Evolutionary conservation across 148 eudicot genomes (phyloP), one percentile per base, ranked within the genome.

Genomic region (Cornus kousa): DNA sequence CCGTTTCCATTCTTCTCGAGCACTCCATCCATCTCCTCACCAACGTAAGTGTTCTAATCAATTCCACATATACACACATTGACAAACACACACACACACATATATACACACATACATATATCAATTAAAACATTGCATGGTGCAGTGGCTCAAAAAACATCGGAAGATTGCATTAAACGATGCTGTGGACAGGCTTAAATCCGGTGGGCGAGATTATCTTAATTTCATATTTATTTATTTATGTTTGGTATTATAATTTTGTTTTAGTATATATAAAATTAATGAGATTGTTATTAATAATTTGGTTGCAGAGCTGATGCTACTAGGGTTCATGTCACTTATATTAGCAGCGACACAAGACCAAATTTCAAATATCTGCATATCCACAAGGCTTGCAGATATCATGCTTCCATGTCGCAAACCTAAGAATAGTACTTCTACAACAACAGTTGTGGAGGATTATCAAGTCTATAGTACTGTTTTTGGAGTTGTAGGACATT

Each of bases 351-450:
- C 73, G 33, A 80, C 81, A 2, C 85, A 82, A 74, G 81, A 12
- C 9, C 37, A 8, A 7, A 85, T 85, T 48, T 77, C 85, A 64
- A 77, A 74, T 20, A 82, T 85, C 37, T 85, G 88, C 70, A 74
- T 85, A 66, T 83, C 88, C n/a, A 77, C 67, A 19, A 70, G 73
- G n/a, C 74, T 82, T 12, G 83, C 85, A 33, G 24, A 82, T 53
- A 69, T 70, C 62, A 85, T 85, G 88, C 85, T 85, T 20, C 88
- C 88, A 3, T 85, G 88, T 65, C 80, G 77, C 9, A 77, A 76
- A 59, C 31, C 10, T 37, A 28, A 28, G 28, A 28, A 28, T 28
- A 28, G 0, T 28, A 28, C 28, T 28, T 28, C 28, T 28, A 28
- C 28, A 28, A 28, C 28, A 28, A 28, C 28, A 28, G 28, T 28